Percentiles rank a stretch among this genome's conserved stretches.
Evolutionary conservation across 2,329 filamentous ascomycete species (phyloP).

Genomic region (Aspergillaceae sp.): DNA sequence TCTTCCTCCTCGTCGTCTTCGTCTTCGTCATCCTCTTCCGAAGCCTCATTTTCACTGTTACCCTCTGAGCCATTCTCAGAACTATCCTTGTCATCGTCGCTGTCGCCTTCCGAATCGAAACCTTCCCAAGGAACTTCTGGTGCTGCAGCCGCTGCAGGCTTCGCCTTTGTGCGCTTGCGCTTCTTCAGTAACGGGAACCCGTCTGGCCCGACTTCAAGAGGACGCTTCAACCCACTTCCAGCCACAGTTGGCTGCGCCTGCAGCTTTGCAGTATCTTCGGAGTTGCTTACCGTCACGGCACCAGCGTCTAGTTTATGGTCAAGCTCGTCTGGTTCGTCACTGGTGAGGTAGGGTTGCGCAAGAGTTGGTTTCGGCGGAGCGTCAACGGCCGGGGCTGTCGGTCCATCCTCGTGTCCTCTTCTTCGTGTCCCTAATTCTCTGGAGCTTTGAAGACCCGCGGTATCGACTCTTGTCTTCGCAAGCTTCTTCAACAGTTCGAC

Average conservation of each 20-base stretch:
- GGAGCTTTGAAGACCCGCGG: slow-evolving; percentile 68
- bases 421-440: slow-evolving; percentile 63
- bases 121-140: slow-evolving; percentile 39
- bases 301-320: slow-evolving; percentile 18
- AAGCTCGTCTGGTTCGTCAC: slow-evolving; percentile 28
- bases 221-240: slow-evolving; percentile 79
- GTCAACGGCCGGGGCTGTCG: slow-evolving; percentile 7
- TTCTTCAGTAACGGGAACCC: slow-evolving; percentile 77
- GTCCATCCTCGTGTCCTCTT: slow-evolving; percentile 49
- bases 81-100: slow-evolving; percentile 24
- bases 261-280: slow-evolving; percentile 44
- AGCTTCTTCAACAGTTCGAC: slow-evolving; percentile 75
- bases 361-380: slow-evolving; percentile 13
- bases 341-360: slow-evolving; percentile 16
- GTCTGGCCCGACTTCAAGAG: slow-evolving; percentile 68
- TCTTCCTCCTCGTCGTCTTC: slow-evolving; percentile 7
- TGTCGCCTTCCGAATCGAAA: slow-evolving; percentile 40
- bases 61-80: slow-evolving; percentile 9
- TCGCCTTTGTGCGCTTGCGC: slow-evolving; percentile 58
- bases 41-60: slow-evolving; percentile 21
- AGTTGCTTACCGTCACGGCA: slow-evolving; percentile 9
- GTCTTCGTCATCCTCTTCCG: slow-evolving; percentile 18
- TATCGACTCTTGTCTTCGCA: slow-evolving; percentile 70
- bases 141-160: slow-evolving; percentile 17
- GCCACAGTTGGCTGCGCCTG: slow-evolving; percentile 8